Base-by-base conservation (phyloP, 1,139 yeast species). In the Petasospora fabianii region DNA sequence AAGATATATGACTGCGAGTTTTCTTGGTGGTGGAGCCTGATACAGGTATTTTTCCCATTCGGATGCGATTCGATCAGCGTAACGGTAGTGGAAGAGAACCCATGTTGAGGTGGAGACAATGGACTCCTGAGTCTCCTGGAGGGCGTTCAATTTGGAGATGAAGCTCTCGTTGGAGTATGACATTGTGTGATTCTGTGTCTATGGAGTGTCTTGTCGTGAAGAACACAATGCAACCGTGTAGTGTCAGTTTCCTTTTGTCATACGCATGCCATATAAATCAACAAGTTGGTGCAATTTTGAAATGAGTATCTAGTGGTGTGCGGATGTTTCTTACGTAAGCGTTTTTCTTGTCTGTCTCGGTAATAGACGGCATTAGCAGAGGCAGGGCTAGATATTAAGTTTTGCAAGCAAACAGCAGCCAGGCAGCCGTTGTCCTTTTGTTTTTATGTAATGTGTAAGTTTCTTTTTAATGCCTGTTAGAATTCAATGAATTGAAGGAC, bases 21-120 rank as follows among this genome's bases (percentile, higher is more conserved):
- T 71, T 54, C 78, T 73, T 36, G 63, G 54, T 14, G 66, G 54
- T n/a, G 71, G 62, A 12, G 69, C 62, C 30, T 55, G 40, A 19
- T 47, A 49, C 13, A 76, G 59, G 47, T 68, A 72, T 15, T 64
- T 58, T 6, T 75, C 63, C 96, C 95, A 87, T 13, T 75, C 62
- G 30, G 66, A 59, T 4, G 87, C 85, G 19, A 80, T 71, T 33
- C 74, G 75, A 10, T 61, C 61, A 19, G 83, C 77, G 51, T 82
- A 76, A 38, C 90, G 68, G 50, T 83, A 77, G 58, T 86, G 90
- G 63, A 85, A 85, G 46, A 86, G 64, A 28, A 81, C 81, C 95
- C 95, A 87, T 57, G 84, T 94, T 0, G 95, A 80, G 3, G 86
- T 79, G 6, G 87, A 73, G 22, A 84, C 92, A 51, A 86, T 86